Evolutionary conservation across 768 basidiomycete genomes (phyloP), one percentile per base, ranked within the genome.

Genomic region (Obba rivulosa): DNA sequence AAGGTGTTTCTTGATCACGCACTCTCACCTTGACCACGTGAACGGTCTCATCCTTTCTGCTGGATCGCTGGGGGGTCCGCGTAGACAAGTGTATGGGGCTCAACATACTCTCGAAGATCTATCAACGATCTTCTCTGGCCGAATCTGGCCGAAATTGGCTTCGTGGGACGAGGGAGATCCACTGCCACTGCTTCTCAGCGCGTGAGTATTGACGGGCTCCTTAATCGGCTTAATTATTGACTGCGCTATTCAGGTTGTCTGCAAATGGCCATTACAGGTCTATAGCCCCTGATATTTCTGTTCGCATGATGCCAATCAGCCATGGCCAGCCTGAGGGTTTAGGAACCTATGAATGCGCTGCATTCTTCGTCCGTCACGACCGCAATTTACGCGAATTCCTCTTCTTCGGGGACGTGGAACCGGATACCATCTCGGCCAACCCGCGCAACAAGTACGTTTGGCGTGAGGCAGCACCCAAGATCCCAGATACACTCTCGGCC

Each of bases 361-460:
- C 93, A 14, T 94, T 88, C 70, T 95, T 95, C 64, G 66, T 97
- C 57, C 79, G 82, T 13, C 78, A 87, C 55, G 74, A 87, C 44
- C 66, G 74, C 16, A 73, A 75, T 28, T 64, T 64, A 1, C 75
- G 71, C 41, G 89, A 95, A 63, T 83, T 97, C 55, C 72, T 97
- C 34, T 97, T 97, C 67, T 95, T 96, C 57, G 95, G 95, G 0
- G 93, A 95, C 66, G 85, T 96, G 51, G 91, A 94, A 59, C 89
- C 91, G 8, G 91, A 94, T 67, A 77, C 78, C 43, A 57, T 93
- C 41, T 75, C 87, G 5, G n/a, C 59, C 14, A 64, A 68, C 13
- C 84, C 85, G 4, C 74, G 70, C 43, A 94, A 83, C 34, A 70
- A 73, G 22, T 66, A 73, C 36, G 83, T 98, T 41, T 97, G 94